Evolutionary conservation across 2,329 filamentous ascomycete genomes (phyloP), one percentile per base, ranked within the genome.

Genomic region (Aspergillus novoparasiticus): DNA sequence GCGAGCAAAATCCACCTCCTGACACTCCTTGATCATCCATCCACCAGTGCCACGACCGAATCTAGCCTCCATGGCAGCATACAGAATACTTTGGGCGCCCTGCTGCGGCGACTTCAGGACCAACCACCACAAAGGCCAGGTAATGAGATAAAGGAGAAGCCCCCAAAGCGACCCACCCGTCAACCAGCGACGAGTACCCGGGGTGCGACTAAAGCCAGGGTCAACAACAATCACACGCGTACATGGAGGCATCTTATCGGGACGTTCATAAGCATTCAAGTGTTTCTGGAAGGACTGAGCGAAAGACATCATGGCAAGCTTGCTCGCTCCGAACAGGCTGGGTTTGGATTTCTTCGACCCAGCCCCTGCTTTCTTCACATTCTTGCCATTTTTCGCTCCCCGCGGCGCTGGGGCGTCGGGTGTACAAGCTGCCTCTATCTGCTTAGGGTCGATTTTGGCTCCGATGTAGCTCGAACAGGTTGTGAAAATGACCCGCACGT

Each of bases 251-350:
- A 91, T 82, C 65, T 90, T 86, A 75, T 99, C 95, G 0, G 94
- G 93, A 28, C 95, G 86, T 72, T 91, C 87, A 78, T 96, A 96
- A 2, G 89, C 82, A 68, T 93, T 89, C 54, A 99, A 84, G 75
- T 97, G 94, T 76, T 96, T 95, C 79, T 98, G 94, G 76, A 94
- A 97, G 10, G 94, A 91, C 56, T 90, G 86, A 0, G 92, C 94
- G 75, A 99, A 98, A 19, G 91, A 88, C 84, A 94, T 96, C 53
- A 97, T 83, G 0, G 95, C 93, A 32, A 98, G 75, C 73, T 86
- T 83, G 82, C 83, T 90, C 85, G 81, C 85, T 87, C 79, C 86
- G 81, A 73, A 90, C 83, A 92, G 21, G 54, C 67, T 67, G 30
- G 58, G 39, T 16, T n/a, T 11, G 6, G 51, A 10, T n/a, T 67